A percentile compares a stretch with the other conserved stretches of the same genome.
phyloP scores from a whole-genome alignment of 495 filamentous ascomycete species.

The Talaromyces nanjingensis region DNA sequence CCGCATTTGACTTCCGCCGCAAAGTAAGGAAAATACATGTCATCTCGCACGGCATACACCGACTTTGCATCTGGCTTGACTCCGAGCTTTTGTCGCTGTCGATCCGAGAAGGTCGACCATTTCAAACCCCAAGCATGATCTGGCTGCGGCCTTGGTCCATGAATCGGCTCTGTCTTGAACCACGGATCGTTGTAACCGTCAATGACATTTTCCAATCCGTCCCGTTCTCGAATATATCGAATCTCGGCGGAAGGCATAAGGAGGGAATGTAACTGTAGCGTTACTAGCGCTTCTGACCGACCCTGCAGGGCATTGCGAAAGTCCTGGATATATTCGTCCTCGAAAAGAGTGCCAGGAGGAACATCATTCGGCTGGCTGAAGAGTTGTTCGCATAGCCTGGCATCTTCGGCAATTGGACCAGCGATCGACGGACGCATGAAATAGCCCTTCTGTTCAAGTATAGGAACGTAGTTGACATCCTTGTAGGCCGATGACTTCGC shows the following conservation, averaged over 20 bases:
- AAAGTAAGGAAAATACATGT: conserved; percentile 35
- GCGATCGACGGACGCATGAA: conserved; percentile 29
- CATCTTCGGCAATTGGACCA: conserved; percentile 22
- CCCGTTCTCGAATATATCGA: conserved; percentile 20
- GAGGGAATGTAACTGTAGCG: conserved; percentile 30
- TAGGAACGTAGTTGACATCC: conserved; percentile 20
- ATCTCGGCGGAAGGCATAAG: conserved; percentile 31
- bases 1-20: conserved; percentile 32
- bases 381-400: conserved; percentile 19
- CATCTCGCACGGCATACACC: neutral
- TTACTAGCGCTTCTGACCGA: conserved; percentile 31
- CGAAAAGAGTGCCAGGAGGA: conserved; percentile 29
- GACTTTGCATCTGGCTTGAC: conserved; percentile 8
- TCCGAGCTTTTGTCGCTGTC: conserved; percentile 31
- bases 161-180: conserved; percentile 26
- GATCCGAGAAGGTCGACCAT: conserved; percentile 30
- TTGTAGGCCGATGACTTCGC: conserved; percentile 33
- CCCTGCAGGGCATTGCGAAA: conserved; percentile 21
- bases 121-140: conserved; percentile 38
- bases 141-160: conserved; percentile 30
- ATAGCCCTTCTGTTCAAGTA: conserved; percentile 30
- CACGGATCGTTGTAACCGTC: conserved; percentile 40
- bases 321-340: conserved; percentile 23
- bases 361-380: conserved; percentile 21
- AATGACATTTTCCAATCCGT: conserved; percentile 23